A percentile compares a stretch with the other conserved stretches of the same genome.
Conservation (phyloP, 495 filamentous ascomycete species). For the Podospora tetraspora region DNA sequence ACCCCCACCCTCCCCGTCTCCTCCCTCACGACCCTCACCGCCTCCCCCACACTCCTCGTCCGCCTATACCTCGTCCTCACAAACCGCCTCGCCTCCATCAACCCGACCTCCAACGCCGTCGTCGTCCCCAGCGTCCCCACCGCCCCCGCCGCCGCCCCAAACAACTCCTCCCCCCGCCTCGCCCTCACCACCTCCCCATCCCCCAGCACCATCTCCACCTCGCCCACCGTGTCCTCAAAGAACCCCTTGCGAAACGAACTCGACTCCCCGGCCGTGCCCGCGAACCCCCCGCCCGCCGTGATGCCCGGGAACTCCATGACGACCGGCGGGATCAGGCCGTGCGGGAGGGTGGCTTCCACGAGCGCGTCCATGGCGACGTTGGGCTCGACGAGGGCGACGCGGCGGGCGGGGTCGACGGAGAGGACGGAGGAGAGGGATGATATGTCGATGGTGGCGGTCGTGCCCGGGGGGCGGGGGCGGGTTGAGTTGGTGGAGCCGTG, state of each 20-base stretch:
- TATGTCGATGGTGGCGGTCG: constrained; percentile 37
- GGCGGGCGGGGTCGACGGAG: constrained; percentile 32
- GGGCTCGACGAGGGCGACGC: constrained; percentile 53
- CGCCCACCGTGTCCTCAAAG: constrained; percentile 50
- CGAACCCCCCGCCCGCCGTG: constrained; percentile 58
- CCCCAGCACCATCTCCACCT: constrained; percentile 57
- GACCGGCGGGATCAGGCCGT: constrained; percentile 52
- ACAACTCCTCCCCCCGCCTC: constrained; percentile 44
- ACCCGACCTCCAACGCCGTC: constrained; percentile 50
- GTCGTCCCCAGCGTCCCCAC: constrained; percentile 54
- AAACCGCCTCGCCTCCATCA: constrained; percentile 49
- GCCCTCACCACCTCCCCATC: constrained; percentile 46
- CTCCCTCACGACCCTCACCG: constrained; percentile 30
- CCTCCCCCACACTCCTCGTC: constrained; percentile 39
- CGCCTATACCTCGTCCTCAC: constrained; percentile 54
- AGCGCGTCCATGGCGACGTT: constrained; percentile 63
- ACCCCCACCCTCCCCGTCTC: constrained; percentile 25
- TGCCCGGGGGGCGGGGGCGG: constrained; percentile 42
- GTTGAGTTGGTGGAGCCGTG: constrained; percentile 76
- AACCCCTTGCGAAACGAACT: constrained; percentile 54
- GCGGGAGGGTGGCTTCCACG: constrained; percentile 46
- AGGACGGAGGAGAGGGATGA: constrained; percentile 34
- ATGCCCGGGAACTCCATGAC: constrained; percentile 63
- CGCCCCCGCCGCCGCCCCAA: constrained; percentile 51
- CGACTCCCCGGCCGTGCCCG: constrained; percentile 57